These are phyloP conservation scores for Zygoascus bituminiphila DNA, from an alignment of 805 yeast species.

Conservation along the genomic window DNA sequence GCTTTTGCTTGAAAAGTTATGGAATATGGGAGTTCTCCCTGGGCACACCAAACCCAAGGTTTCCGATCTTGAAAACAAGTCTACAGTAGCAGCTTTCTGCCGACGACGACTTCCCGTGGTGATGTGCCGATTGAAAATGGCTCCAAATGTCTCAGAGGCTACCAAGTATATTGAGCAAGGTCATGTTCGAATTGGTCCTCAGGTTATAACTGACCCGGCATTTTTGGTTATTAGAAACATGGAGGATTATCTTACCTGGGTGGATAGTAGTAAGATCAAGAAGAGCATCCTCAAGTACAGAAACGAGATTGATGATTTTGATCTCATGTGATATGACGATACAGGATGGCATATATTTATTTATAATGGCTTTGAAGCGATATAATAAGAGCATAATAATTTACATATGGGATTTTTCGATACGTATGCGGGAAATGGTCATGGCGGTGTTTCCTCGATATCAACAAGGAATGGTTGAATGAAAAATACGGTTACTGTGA, in stretches of 20 bases:
- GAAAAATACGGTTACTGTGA: neutral
- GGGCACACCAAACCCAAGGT: slow-evolving; percentile 57
- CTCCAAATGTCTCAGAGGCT: slow-evolving; percentile 80
- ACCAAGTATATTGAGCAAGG: slow-evolving; percentile 93
- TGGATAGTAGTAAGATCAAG: slow-evolving; percentile 90
- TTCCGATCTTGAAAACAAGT: slow-evolving; percentile 83
- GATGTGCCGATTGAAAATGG: slow-evolving; percentile 91
- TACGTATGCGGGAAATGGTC: neutral
- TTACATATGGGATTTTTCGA: too few relatives aligned
- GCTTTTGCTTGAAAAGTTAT: slow-evolving; percentile 75
- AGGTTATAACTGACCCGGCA: slow-evolving; percentile 92
- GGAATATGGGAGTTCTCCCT: slow-evolving; percentile 82
- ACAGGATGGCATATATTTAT: neutral
- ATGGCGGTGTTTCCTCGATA: too few relatives aligned
- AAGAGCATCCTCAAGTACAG: slow-evolving; percentile 79
- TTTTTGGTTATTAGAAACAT: slow-evolving; percentile 83
- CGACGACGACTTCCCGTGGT: slow-evolving; percentile 89
- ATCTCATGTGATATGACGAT: slow-evolving; percentile 41
- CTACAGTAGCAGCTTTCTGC: slow-evolving; percentile 87
- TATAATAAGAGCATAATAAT: neutral
- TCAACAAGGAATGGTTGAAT: neutral
- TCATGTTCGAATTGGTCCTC: slow-evolving; percentile 95
- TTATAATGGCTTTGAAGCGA: neutral
- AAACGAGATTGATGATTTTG: slow-evolving; percentile 56
- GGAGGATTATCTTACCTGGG: slow-evolving; percentile 98